phyloP scores from a whole-genome alignment of 2,329 filamentous ascomycete species.

The Pseudogymnoascus sp. region DNA sequence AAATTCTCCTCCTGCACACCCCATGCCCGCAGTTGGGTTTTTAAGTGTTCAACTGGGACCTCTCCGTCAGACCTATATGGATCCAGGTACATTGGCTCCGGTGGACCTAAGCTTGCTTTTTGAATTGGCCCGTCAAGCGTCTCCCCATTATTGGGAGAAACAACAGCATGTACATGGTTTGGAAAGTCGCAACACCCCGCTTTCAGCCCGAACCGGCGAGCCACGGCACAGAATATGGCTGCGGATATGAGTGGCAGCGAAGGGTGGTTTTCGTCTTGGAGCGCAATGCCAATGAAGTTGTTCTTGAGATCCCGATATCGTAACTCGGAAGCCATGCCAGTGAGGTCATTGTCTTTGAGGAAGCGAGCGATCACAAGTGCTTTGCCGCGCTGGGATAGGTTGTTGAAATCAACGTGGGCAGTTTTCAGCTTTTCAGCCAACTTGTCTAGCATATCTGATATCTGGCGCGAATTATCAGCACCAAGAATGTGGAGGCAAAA shows the following conservation, averaged over 20 bases:
- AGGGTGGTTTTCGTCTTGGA: conserved; percentile 64
- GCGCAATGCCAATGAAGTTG: conserved; percentile 76
- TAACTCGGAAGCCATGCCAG: conserved; percentile 56
- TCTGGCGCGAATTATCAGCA: conserved; percentile 35
- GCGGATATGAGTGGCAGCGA: conserved; percentile 81
- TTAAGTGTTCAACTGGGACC: conserved; percentile 52
- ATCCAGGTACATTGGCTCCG: conserved; percentile 69
- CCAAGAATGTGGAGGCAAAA: neutral
- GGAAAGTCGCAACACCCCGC: conserved; percentile 76
- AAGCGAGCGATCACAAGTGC: conserved; percentile 62
- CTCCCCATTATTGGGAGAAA: conserved; percentile 53
- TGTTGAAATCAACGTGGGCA: conserved; percentile 44
- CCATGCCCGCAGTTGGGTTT: conserved; percentile 45
- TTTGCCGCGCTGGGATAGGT: conserved; percentile 55
- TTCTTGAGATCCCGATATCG: conserved; percentile 77
- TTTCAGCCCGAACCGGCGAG: conserved; percentile 63
- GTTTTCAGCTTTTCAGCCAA: conserved; percentile 50
- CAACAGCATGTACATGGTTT: conserved; percentile 75
- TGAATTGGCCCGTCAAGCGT: conserved; percentile 48
- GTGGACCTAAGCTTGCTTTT: conserved; percentile 32
- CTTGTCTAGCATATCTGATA: conserved; percentile 55
- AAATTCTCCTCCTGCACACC: conserved; percentile 36
- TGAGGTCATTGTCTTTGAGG: conserved; percentile 59
- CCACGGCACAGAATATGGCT: conserved; percentile 77
- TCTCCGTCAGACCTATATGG: conserved; percentile 67